These are phyloP conservation scores for Wickerhamiella musiphila DNA, from an alignment of 805 yeast species.

Conservation along the genomic window DNA sequence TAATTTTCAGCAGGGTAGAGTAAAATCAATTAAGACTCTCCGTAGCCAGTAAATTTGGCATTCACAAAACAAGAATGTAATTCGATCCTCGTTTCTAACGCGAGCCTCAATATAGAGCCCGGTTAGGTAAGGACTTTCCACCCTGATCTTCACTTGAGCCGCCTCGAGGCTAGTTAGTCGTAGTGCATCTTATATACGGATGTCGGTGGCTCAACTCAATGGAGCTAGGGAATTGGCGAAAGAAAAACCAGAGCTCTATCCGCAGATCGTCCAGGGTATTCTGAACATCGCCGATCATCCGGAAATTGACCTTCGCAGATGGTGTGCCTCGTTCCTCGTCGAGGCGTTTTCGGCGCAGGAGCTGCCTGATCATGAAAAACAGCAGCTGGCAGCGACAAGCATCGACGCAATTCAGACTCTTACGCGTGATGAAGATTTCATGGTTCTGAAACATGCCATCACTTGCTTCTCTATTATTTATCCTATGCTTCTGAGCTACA, in stretches of 20 bases:
- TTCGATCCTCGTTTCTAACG: too few species aligned
- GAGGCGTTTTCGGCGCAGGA: conserved; percentile 22
- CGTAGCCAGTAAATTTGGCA: too few species aligned
- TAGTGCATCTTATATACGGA: too few species aligned
- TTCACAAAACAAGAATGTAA: too few species aligned
- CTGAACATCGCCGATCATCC: conserved; percentile 22
- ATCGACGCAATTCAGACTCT: conserved; percentile 17
- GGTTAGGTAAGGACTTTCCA: too few species aligned
- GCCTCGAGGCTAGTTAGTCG: too few species aligned
- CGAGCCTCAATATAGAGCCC: too few species aligned
- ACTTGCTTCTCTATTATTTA: conserved; percentile 28
- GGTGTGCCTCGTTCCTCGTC: conserved; percentile 23
- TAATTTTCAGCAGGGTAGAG: too few species aligned
- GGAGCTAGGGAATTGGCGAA: conserved; percentile 22
- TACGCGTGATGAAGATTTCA: conserved; percentile 14
- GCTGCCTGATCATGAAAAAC: conserved; percentile 12
- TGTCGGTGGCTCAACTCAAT: conserved; percentile 20
- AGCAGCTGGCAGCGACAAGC: conserved; percentile 16
- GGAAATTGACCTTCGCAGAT: conserved; percentile 19
- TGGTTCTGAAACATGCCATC: conserved; percentile 24
- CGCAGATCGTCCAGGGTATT: conserved; percentile 22
- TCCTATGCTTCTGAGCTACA: conserved; percentile 29
- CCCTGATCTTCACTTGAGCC: too few species aligned
- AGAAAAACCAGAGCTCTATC: conserved; percentile 22
- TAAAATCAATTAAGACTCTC: too few species aligned